Evolutionary conservation across 805 yeast genomes (phyloP).

Genomic region (Schizosaccharomyces osmophilus): DNA sequence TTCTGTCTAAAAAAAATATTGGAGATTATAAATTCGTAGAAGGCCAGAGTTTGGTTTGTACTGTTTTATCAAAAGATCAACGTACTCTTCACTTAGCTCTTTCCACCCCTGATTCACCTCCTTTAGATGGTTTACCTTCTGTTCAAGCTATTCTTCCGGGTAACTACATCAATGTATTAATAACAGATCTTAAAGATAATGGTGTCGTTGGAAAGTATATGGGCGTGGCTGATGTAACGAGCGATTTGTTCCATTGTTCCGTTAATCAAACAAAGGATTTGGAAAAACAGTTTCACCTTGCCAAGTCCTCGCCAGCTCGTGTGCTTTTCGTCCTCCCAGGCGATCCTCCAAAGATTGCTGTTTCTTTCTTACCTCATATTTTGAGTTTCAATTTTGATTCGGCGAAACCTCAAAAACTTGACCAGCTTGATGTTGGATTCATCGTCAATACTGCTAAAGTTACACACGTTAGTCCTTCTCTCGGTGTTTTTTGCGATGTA

Average conservation of each 20-base stretch:
- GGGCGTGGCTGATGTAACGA: constrained; percentile 45
- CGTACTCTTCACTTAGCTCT: constrained; percentile 36
- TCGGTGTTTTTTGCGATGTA: constrained; percentile 19
- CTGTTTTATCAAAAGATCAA: constrained; percentile 26
- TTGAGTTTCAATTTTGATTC: constrained; percentile 14
- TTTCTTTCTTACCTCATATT: constrained; percentile 39
- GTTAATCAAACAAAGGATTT: constrained; percentile 21
- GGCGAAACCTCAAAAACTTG: constrained; percentile 7
- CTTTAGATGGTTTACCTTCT: constrained; percentile 31
- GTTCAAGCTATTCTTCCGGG: constrained; percentile 58
- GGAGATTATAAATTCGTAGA: constrained; percentile 13
- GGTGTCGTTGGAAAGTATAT: constrained; percentile 55
- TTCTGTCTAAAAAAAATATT: constrained; percentile 36
- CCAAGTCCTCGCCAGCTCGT: constrained; percentile 45
- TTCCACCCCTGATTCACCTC: constrained; percentile 23
- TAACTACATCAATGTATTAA: constrained; percentile 44
- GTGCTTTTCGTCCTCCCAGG: constrained; percentile 30
- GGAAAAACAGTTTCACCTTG: constrained; percentile 41
- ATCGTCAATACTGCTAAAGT: constrained; percentile 30
- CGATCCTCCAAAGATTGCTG: constrained; percentile 25
- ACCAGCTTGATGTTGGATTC: constrained; percentile 40
- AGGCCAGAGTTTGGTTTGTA: constrained; percentile 50
- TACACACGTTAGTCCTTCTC: constrained; percentile 21
- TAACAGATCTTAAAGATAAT: constrained; percentile 29
- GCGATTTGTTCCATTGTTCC: constrained; percentile 42